A percentile compares a stretch with the other conserved stretches of the same genome.
Evolutionary conservation across 306 rosid species (phyloP).

Genomic region (Fragaria nilgerrensis): DNA sequence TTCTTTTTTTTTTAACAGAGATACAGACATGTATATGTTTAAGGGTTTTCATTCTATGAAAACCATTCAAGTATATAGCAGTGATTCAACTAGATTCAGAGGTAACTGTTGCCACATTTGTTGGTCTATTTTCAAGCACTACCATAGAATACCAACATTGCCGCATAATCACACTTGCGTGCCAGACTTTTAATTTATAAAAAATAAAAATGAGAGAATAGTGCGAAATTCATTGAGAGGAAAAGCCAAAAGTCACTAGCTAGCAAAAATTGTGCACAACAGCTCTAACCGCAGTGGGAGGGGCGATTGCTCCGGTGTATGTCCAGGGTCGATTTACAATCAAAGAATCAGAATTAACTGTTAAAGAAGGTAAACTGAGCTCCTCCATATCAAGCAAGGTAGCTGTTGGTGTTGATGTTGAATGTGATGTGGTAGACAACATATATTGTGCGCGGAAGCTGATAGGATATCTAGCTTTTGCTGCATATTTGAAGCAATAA

Average conservation of each 20-base stretch:
- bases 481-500: conserved; percentile 42
- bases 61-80: too few species aligned
- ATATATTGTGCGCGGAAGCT: conserved; percentile 55
- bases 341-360: conserved; percentile 40
- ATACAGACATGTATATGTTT: background rate
- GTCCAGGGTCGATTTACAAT: conserved; percentile 49
- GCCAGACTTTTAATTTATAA: too few species aligned
- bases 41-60: background rate
- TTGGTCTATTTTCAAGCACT: too few species aligned
- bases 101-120: too few species aligned
- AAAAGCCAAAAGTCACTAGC: too few species aligned
- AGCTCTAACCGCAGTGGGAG: conserved; percentile 46
- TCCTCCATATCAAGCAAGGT: conserved; percentile 53
- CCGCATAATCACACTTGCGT: too few species aligned
- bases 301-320: conserved; percentile 39
- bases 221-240: too few species aligned
- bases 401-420: conserved; percentile 44
- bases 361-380: conserved; percentile 47
- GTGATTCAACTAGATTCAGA: too few species aligned
- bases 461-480: conserved; percentile 48
- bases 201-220: too few species aligned
- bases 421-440: conserved; percentile 51
- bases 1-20: background rate
- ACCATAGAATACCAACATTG: too few species aligned
- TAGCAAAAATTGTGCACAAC: background rate